Conservation (phyloP, 164 flowering plant species). For the Tetracentron sinense region DNA sequence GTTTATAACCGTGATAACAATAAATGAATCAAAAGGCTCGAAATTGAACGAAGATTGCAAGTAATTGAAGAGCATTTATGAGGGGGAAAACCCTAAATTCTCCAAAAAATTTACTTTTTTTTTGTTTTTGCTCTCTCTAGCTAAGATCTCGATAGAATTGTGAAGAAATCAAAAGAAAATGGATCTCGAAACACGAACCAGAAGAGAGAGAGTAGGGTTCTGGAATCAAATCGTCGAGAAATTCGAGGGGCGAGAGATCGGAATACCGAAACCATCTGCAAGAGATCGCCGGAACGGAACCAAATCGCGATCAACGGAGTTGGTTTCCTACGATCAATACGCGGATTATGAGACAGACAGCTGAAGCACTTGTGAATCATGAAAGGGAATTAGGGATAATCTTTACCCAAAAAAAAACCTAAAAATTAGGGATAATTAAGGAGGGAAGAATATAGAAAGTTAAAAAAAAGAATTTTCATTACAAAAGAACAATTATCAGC, state of each 20-base stretch:
- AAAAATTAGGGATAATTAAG: too few species aligned
- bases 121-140: neutral
- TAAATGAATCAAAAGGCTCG: conserved; percentile 4
- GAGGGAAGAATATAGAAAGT: too few species aligned
- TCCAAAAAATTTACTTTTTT: neutral
- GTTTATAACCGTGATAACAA: neutral
- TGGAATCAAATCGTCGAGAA: conserved; percentile 15
- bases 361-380: too few species aligned
- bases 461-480: too few species aligned
- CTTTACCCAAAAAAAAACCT: too few species aligned
- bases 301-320: conserved; percentile 7
- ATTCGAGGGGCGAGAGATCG: neutral
- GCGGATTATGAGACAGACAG: neutral
- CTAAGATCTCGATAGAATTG: neutral
- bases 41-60: neutral
- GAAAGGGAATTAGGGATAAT: too few species aligned
- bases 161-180: neutral
- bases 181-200: conserved; percentile 8
- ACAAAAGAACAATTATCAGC: too few species aligned
- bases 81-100: neutral
- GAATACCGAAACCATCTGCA: conserved; percentile 19
- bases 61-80: neutral
- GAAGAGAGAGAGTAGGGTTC: conserved; percentile 2
- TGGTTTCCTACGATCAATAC: conserved; percentile 10
- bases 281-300: conserved; percentile 12